Percentiles rank a stretch among this genome's conserved stretches.
These are phyloP conservation scores for Sporisorium graminicola DNA, from an alignment of 1,284 basidiomycete species.

Conservation along the genomic window DNA sequence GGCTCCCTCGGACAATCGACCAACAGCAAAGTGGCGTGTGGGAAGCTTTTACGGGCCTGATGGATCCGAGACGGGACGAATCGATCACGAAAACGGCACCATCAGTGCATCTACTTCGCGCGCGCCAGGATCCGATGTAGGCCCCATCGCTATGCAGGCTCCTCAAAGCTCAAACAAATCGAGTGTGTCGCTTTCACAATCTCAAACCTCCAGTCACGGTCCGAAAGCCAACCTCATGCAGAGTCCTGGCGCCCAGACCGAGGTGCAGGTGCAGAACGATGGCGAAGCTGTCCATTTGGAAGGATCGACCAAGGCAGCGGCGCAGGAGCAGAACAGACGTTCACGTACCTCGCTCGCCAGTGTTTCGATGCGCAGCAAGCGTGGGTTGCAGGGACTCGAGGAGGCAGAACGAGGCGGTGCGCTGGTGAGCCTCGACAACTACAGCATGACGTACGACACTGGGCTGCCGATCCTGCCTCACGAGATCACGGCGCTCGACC, in stretches of 20 bases:
- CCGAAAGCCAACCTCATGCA: slow-evolving; percentile 46
- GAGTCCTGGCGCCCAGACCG: slow-evolving; percentile 20
- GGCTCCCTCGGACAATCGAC: background rate
- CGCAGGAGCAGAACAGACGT: slow-evolving; percentile 31
- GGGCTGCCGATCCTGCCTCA: slow-evolving; percentile 53
- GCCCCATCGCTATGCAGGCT: background rate
- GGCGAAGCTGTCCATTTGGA: slow-evolving; percentile 5
- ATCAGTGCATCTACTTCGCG: slow-evolving; percentile 24
- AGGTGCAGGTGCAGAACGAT: background rate
- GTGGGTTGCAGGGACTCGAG: slow-evolving; percentile 51
- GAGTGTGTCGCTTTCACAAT: slow-evolving; percentile 21
- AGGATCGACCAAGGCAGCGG: slow-evolving; percentile 36
- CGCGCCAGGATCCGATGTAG: slow-evolving; percentile 5
- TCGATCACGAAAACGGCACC: slow-evolving; percentile 36
- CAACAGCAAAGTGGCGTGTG: slow-evolving; percentile 35
- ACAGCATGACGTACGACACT: slow-evolving; percentile 45
- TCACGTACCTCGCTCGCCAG: slow-evolving; percentile 40
- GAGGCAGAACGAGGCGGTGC: slow-evolving; percentile 56
- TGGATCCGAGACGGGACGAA: slow-evolving; percentile 47
- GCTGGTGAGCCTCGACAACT: slow-evolving; percentile 56
- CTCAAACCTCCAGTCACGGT: slow-evolving; percentile 28
- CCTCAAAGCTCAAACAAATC: slow-evolving; percentile 3
- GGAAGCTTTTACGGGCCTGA: slow-evolving; percentile 59
- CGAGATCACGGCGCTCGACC: slow-evolving; percentile 46
- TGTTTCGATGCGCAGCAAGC: slow-evolving; percentile 54